Conservation (phyloP, 257 asterid genomes). For the Penstemon barbatus region DNA sequence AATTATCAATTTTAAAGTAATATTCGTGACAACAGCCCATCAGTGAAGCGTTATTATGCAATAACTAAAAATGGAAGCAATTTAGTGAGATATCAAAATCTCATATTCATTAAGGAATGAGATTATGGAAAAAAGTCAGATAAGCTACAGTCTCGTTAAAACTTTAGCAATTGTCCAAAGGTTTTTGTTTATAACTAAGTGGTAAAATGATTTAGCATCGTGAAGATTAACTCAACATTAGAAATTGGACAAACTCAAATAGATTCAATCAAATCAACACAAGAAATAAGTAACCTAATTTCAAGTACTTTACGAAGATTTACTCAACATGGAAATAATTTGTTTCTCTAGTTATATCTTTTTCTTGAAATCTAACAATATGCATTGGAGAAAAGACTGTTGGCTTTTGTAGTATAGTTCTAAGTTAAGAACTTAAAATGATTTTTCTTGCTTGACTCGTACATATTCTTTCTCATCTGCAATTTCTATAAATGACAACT, state of each 20-base stretch:
- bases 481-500: slow-evolving; percentile 6
- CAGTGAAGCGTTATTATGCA: too few relatives aligned
- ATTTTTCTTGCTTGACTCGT: neutral
- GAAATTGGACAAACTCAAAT: neutral
- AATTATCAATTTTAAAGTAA: too few relatives aligned
- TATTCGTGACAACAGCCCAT: too few relatives aligned
- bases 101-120: neutral
- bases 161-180: neutral
- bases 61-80: too few relatives aligned
- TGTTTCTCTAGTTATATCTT: neutral
- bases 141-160: neutral
- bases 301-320: neutral
- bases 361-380: neutral
- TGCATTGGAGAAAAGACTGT: neutral
- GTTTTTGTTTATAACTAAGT: neutral
- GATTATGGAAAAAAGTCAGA: neutral
- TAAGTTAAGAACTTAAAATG: neutral
- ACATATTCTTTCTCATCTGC: neutral
- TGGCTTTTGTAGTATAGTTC: neutral
- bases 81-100: neutral
- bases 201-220: too few relatives aligned
- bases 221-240: neutral
- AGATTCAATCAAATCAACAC: neutral
- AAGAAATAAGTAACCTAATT: neutral
- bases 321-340: neutral